These are phyloP conservation scores for Tricholoma bakamatsutake DNA, from an alignment of 768 basidiomycete genomes.

Conservation along the genomic window DNA sequence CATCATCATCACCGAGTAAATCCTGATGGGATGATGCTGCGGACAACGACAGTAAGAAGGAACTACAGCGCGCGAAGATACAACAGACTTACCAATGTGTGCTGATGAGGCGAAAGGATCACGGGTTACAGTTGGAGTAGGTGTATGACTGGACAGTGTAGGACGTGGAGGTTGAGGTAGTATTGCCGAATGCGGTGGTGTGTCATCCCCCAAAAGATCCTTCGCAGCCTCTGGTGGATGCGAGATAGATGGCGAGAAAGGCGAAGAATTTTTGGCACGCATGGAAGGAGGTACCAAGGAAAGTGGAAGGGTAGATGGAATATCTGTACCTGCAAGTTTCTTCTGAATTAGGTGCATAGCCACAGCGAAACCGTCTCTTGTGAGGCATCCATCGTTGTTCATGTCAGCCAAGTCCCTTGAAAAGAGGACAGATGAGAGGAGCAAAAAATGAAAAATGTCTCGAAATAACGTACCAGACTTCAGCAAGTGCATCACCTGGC, in stretches of 20 bases:
- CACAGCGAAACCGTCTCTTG: slow-evolving; percentile 90
- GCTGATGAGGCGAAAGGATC: slow-evolving; percentile 50
- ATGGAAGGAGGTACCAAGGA: slow-evolving; percentile 80
- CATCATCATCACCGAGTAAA: slow-evolving; percentile 74
- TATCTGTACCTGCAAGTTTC: slow-evolving; percentile 71
- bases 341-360: slow-evolving; percentile 91
- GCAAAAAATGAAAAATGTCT: background rate
- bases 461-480: slow-evolving; percentile 66
- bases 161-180: slow-evolving; percentile 33
- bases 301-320: slow-evolving; percentile 65
- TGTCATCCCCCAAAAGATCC: slow-evolving; percentile 52
- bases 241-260: slow-evolving; percentile 30
- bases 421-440: slow-evolving; percentile 2
- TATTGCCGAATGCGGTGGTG: slow-evolving; percentile 40
- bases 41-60: slow-evolving; percentile 1
- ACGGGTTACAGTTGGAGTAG: slow-evolving; percentile 17
- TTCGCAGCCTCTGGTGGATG: slow-evolving; percentile 39
- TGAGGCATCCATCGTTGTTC: slow-evolving; percentile 79
- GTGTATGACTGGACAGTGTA: slow-evolving; percentile 19
- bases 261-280: slow-evolving; percentile 42
- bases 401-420: slow-evolving; percentile 91
- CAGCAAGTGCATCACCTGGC: slow-evolving; percentile 77
- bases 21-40: slow-evolving; percentile 29
- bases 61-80: background rate
- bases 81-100: slow-evolving; percentile 21